Evolutionary conservation across 352 stramenopile genomes (phyloP), one percentile per base, ranked within the genome.

Genomic region (Peronospora farinosa): DNA sequence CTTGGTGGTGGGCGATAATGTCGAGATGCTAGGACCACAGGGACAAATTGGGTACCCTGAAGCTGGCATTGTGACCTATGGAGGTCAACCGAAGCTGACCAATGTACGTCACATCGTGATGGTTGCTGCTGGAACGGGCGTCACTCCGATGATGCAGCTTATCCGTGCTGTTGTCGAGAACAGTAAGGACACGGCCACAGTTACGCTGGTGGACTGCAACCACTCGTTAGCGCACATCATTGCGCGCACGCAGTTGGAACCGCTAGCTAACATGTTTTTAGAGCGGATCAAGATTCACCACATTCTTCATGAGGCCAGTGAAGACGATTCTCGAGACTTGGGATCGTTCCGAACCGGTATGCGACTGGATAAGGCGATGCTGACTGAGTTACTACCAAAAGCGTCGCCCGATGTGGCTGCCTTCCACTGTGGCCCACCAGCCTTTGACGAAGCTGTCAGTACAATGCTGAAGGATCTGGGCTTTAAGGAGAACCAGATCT

Each of bases 81-180:
- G 72, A 11, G 64, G 65, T 23, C 74, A 75, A 27, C 43, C 57
- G 1, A 74, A 82, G 35, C 33, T 82, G 28, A 61, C 41, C 10
- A 60, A 63, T 46, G 70, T 76, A 15, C 58, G 49, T n/a, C 77
- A 94, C 39, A 51, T 91, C 25, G 77, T 88, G 31, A 63, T 92
- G 49, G 51, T 94, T 54, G 79, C 83, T 45, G 83, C 72, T 0
- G 83, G 83, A 6, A 90, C 71, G 16, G 83, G 83, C 45, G 88
- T 94, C 49, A 72, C 81, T 7, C 83, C 83, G 0, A 91, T 94
- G 80, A 77, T 94, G 23, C 78, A 92, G 54, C 48, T 94, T 23
- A 72, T 92, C 27, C 78, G 80, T 17, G 72, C 72, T 6, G 62
- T 78, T 25, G 69, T 92, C 41, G 79, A 92, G 49, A 74, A 69